These are phyloP conservation scores for Turnera subulata DNA, from an alignment of 345 rosid species.

Conservation along the genomic window DNA sequence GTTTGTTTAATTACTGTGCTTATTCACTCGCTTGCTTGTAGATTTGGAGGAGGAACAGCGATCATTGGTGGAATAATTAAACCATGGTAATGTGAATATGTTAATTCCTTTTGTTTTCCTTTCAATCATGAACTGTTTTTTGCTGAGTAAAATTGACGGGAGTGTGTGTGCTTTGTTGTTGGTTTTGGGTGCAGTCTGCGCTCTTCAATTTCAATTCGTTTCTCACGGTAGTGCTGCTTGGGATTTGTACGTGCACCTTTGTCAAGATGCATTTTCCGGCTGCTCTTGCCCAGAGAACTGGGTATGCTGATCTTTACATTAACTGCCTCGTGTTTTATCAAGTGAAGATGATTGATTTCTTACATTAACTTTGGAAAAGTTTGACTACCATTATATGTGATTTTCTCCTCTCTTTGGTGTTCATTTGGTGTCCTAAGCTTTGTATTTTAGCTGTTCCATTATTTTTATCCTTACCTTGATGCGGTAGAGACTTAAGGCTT, in stretches of 20 bases:
- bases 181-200: conserved; percentile 57
- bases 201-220: conserved; percentile 94
- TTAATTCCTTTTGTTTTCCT: neutral
- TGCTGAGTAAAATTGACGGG: neutral
- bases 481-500: no score
- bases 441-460: no score
- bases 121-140: neutral
- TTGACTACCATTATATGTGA: no score
- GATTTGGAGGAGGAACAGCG: conserved; percentile 12
- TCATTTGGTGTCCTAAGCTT: no score
- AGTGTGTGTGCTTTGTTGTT: neutral
- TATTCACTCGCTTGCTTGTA: neutral
- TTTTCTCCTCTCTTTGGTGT: no score
- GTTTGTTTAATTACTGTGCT: no score
- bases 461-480: no score
- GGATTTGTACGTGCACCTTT: conserved; percentile 84
- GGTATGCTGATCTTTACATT: conserved; percentile 40
- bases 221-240: conserved; percentile 79
- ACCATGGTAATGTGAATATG: conserved; percentile 16
- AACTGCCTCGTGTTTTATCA: no score
- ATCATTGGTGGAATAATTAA: conserved; percentile 3
- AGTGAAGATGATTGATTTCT: no score
- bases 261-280: conserved; percentile 98
- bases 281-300: conserved; percentile 84
- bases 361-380: no score